Evolutionary conservation across 352 stramenopile genomes (phyloP), one percentile per base, ranked within the genome.

Genomic region (Pythium insidiosum): DNA sequence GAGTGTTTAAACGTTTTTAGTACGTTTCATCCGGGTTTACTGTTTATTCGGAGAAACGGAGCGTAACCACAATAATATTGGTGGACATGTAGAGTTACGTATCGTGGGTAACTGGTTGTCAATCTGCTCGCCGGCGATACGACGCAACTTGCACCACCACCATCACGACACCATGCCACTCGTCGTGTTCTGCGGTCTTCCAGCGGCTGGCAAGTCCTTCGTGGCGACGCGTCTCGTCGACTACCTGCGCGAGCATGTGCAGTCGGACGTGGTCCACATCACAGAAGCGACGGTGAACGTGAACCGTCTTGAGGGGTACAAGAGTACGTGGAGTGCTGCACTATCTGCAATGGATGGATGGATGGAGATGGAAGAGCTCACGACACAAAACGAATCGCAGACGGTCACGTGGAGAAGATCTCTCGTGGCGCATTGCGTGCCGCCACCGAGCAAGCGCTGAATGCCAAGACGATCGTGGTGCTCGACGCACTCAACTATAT

Each of bases 401-500:
- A 86, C 30, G 64, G 59, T 20, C 71, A 62, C 24, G 47, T 55
- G 15, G 79, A 91, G 53, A 91, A 89, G 52, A 84, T 56, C 35
- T 73, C 76, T 4, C 71, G 79, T 15, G 83, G 73, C 39, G 72
- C 76, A 5, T 53, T 88, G 37, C 75, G 75, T 43, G 73, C 68
- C 0, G 73, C 73, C 6, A 72, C 81, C 11, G 76, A 94, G 51
- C 72, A 69, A 20, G 50, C 58, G 15, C 55, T 94, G 30, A 88
- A 66, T 16, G 38, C 45, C 11, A 66, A 73, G 39, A 84, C 67
- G 9, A 71, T 97, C 31, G 84, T 97, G 2, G 80, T 97, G 63
- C 63, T 97, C 41, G 91, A 97, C 66, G 90, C 86, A 13, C 57
- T 97, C 25, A 97, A 97, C 61, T 96, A 97, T 56, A 97, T 96